Base-by-base conservation (phyloP, 306 rosid genomes). In the Lotus japonicus region DNA sequence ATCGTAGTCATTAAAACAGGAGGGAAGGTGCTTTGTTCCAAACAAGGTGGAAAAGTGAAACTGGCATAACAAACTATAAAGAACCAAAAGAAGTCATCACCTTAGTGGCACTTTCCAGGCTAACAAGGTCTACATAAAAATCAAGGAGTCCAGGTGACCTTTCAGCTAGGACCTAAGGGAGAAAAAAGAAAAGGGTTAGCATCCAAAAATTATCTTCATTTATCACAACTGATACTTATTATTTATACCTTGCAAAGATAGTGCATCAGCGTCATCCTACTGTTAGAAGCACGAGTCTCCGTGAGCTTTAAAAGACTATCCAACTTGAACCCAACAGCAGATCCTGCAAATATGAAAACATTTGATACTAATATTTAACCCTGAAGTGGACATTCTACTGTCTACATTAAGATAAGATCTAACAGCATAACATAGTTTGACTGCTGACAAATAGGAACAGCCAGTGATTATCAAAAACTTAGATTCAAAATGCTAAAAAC, bases 261-360 rank as follows among this genome's bases (percentile, higher is more conserved):
- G 84, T 95, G 96, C 97, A 95, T 91, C 33, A 95, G 88, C 64
- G 97, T 95, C 97, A 95, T 88, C 85, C 79, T 88, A 80, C 75
- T 86, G 82, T 76, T 95, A 55, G 91, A 46, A 68, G 99, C 95
- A 45, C 99, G 96, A 11, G 99, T 95, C 77, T 95, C 99, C 12
- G 85, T 65, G 58, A 95, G 99, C 85, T 95, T 95, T 78, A 81
- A 84, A 64, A 95, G 97, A 79, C 99, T 91, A 70, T 95, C 99
- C 79, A 95, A 87, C 87, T 92, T 91, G 83, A 95, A 95, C 59
- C 99, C 99, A 85, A 95, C 70, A 64, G 99, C 97, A 66, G 99
- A 61, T 74, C 99, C 97, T 95, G 89, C 56, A 83, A 73, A 57
- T 33, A 72, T 66, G 51, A 21, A 55, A 68, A 58, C 51, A 81